Evolutionary conservation across 495 filamentous ascomycete species (phyloP).

Genomic region (Cladorrhinum samala): DNA sequence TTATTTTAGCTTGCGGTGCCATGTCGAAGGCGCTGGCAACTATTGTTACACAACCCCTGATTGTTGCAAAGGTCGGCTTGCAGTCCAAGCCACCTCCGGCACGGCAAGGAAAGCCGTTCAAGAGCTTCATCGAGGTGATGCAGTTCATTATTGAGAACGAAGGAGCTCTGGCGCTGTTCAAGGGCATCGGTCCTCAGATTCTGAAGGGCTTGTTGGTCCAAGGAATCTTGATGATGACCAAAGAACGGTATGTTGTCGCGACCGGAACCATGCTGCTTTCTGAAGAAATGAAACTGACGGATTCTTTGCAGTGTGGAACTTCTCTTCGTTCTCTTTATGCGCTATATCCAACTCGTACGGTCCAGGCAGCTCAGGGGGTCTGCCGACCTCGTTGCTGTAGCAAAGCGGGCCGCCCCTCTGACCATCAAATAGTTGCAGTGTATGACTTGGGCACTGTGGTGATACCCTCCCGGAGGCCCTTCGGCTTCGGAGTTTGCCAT

Average conservation of each 20-base stretch:
- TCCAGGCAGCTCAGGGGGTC: slow-evolving; percentile 65
- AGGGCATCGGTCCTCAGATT: slow-evolving; percentile 93
- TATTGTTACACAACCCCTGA: slow-evolving; percentile 88
- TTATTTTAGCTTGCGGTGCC: slow-evolving; percentile 71
- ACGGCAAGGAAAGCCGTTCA: slow-evolving; percentile 86
- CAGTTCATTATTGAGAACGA: slow-evolving; percentile 84
- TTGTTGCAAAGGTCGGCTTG: slow-evolving; percentile 95
- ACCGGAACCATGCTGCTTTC: not conserved
- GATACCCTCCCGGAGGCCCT: not conserved
- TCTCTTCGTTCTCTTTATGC: slow-evolving; percentile 78
- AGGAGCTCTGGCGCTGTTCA: slow-evolving; percentile 77
- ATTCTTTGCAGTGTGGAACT: slow-evolving; percentile 67
- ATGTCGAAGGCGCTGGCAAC: slow-evolving; percentile 92
- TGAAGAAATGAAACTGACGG: slow-evolving; percentile 17
- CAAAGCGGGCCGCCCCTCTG: slow-evolving; percentile 42
- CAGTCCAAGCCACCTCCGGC: slow-evolving; percentile 86
- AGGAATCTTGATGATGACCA: slow-evolving; percentile 98
- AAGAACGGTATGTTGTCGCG: slow-evolving; percentile 75
- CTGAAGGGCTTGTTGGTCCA: slow-evolving; percentile 90
- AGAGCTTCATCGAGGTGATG: slow-evolving; percentile 94
- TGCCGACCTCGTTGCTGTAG: slow-evolving; percentile 49
- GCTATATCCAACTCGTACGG: slow-evolving; percentile 66
- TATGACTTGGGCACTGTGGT: not conserved
- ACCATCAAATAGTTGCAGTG: slow-evolving; percentile 33
- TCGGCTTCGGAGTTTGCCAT: not conserved